Evolutionary conservation across 768 basidiomycete species (phyloP), one percentile per base, ranked within the genome.

Genomic region (Cystofilobasidium ferigula): DNA sequence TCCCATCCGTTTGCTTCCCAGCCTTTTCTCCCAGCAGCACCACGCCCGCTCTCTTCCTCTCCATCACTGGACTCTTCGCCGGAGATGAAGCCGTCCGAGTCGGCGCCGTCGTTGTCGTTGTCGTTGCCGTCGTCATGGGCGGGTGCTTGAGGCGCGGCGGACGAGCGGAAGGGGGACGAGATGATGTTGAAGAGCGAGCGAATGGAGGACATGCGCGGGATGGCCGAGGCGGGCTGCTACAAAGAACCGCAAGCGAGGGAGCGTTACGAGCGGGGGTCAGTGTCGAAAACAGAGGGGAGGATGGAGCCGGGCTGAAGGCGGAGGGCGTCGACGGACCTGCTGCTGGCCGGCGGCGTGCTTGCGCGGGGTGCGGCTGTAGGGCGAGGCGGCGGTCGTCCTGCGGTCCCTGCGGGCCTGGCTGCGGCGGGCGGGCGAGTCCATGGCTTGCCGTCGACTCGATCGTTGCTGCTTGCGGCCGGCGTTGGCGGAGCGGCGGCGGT

Each of bases 171-270:
- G 0, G 65, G 65, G 0, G 65, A 67, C 4, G 65, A 67, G 26
- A 67, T 59, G 28, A 67, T 32, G 60, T 67, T 67, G 65, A 61
- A 67, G n/a, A 67, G 60, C 38, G 60, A 54, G 36, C 65, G 60
- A 32, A 67, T 61, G 30, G 65, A 67, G 10, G 65, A 67, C 18
- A 60, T 61, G 7, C 58, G 59, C 7, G 65, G 24, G n/a, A 67
- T 30, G 51, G 51, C 26, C 30, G 51, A 54, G 40, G 65, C 48
- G 32, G 58, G 28, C 65, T 67, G 28, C 22, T 1, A n/a, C 18
- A 16, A 16, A 26, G 26, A 26, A 13, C 16, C 22, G 14, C n/a
- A 3, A 13, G 32, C 5, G 28, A 54, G 16, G 5, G 28, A 12
- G 42, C 22, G 40, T 45, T 24, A 24, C 14, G 16, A 28, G 38